A percentile compares a stretch with the other conserved stretches of the same genome.
Conservation (phyloP, 2,329 filamentous ascomycete species). For the Diaporthe amygdali region DNA sequence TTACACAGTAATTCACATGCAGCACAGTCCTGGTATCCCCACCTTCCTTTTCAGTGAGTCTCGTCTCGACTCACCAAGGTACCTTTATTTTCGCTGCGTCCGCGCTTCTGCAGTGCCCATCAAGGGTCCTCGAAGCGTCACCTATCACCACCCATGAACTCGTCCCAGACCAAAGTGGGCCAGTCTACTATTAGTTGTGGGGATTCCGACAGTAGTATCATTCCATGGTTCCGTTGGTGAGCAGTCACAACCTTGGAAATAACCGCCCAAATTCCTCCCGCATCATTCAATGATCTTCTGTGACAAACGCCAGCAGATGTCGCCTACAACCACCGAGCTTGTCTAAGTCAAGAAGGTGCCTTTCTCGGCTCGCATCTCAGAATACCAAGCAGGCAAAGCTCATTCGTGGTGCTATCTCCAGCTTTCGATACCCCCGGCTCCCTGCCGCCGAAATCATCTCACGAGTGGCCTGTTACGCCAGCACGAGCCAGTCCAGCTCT, state of each 20-base stretch:
- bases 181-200: constrained; percentile 8
- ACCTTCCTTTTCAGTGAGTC: background rate
- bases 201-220: constrained; percentile 18
- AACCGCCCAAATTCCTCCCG: constrained; percentile 4
- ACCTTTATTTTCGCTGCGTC: background rate
- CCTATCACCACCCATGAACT: constrained; percentile 14
- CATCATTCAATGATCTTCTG: constrained; percentile 12
- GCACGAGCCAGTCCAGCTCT: background rate
- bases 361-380: background rate
- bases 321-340: constrained; percentile 16
- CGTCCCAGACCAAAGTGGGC: constrained; percentile 18
- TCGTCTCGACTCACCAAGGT: background rate
- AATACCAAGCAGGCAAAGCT: constrained; percentile 11
- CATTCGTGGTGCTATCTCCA: constrained; percentile 9
- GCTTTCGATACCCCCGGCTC: background rate
- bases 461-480: background rate
- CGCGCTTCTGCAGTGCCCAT: constrained; percentile 1
- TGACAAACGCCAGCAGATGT: constrained; percentile 13
- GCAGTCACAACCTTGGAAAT: constrained; percentile 18
- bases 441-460: background rate
- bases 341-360: constrained; percentile 25
- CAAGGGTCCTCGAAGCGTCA: constrained; percentile 14
- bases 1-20: background rate
- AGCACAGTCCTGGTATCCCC: background rate
- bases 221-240: constrained; percentile 19